A percentile compares a stretch with the other conserved stretches of the same genome.
These are phyloP conservation scores for Xeromyces bisporus DNA, from an alignment of 495 filamentous ascomycete species.

Conservation along the genomic window DNA sequence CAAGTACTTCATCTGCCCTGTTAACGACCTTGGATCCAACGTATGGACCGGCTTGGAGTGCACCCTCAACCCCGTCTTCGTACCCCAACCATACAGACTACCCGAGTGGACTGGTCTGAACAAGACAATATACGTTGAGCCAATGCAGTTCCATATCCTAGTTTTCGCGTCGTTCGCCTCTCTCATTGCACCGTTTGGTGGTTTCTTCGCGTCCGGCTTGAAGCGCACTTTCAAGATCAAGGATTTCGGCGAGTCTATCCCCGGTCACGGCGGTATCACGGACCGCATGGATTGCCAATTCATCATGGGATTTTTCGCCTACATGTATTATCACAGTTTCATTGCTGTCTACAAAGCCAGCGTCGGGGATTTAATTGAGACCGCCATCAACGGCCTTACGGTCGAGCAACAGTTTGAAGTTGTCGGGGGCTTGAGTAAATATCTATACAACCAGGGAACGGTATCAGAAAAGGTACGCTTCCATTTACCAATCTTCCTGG, in stretches of 20 bases:
- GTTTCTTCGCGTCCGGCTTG: constrained; percentile 94
- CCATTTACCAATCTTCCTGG: neutral
- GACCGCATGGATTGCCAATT: constrained; percentile 99
- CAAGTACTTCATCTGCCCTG: constrained; percentile 97
- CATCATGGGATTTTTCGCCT: constrained; percentile 98
- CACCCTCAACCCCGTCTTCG: constrained; percentile 82
- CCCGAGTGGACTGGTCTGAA: constrained; percentile 51
- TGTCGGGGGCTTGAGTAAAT: constrained; percentile 63
- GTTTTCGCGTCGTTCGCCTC: constrained; percentile 87
- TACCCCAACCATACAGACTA: constrained; percentile 61
- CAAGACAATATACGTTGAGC: constrained; percentile 46
- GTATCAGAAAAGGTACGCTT: constrained; percentile 43
- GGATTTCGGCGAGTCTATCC: constrained; percentile 96
- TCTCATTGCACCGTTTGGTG: constrained; percentile 93
- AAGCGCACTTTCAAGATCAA: constrained; percentile 99
- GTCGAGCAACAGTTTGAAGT: constrained; percentile 80
- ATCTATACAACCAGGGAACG: constrained; percentile 70
- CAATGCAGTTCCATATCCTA: constrained; percentile 91
- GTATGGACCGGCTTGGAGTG: constrained; percentile 83
- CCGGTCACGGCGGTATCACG: constrained; percentile 95
- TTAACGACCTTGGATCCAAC: constrained; percentile 88
- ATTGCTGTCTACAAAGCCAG: constrained; percentile 71
- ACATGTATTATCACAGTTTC: constrained; percentile 96
- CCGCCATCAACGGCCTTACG: constrained; percentile 66
- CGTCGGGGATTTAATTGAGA: constrained; percentile 74